Evolutionary conservation across 2,329 filamentous ascomycete species (phyloP).

Genomic region (Talaromyces albobiverticillius): DNA sequence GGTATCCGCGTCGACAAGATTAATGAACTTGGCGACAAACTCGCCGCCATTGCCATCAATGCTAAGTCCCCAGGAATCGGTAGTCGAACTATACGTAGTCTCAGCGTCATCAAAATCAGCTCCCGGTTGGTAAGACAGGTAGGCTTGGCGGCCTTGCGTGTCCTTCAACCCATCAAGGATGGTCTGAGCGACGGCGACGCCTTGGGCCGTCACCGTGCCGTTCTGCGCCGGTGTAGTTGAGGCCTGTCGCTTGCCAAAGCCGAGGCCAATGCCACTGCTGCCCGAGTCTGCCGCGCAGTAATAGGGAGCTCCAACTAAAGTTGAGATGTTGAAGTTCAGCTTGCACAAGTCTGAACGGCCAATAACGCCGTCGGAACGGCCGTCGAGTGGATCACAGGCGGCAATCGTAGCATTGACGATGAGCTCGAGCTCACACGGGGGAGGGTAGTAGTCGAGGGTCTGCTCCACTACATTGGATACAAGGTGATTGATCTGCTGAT

Average conservation of each 20-base stretch:
- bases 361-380: conserved; percentile 54
- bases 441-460: conserved; percentile 38
- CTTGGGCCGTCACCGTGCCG: conserved; percentile 18
- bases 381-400: conserved; percentile 56
- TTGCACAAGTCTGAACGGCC: conserved; percentile 49
- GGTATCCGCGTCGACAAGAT: conserved; percentile 36
- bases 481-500: conserved; percentile 41
- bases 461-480: conserved; percentile 35
- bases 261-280: not conserved
- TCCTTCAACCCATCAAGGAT: conserved; percentile 37
- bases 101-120: conserved; percentile 32
- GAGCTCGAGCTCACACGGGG: conserved; percentile 45
- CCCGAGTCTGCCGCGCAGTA: conserved; percentile 36
- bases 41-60: conserved; percentile 34
- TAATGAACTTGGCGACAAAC: conserved; percentile 21
- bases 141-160: conserved; percentile 33
- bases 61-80: conserved; percentile 29
- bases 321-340: conserved; percentile 45
- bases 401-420: conserved; percentile 56
- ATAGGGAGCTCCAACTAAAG: conserved; percentile 48
- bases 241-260: too few relatives aligned
- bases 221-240: conserved; percentile 20
- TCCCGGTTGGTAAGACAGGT: conserved; percentile 36
- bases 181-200: conserved; percentile 23
- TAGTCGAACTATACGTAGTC: conserved; percentile 33